These are phyloP conservation scores for Mycena galericulata DNA, from an alignment of 768 basidiomycete genomes.

Conservation along the genomic window DNA sequence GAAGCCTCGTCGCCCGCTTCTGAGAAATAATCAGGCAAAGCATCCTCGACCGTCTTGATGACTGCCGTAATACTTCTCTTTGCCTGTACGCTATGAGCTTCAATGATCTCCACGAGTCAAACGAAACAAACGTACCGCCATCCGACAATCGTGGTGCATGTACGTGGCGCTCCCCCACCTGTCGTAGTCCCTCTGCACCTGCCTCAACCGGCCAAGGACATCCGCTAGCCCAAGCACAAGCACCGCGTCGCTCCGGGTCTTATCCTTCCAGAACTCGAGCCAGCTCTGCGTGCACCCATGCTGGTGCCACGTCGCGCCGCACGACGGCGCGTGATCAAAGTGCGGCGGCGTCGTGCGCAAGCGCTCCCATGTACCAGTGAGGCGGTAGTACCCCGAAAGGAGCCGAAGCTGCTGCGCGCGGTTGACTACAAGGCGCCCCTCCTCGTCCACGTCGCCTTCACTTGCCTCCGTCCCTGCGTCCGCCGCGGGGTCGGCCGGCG, in stretches of 20 bases:
- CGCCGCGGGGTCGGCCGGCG: neutral
- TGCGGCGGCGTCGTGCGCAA: slow-evolving; percentile 65
- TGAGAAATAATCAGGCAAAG: slow-evolving; percentile 72
- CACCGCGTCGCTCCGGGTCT: slow-evolving; percentile 70
- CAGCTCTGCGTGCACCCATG: slow-evolving; percentile 79
- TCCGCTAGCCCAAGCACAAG: slow-evolving; percentile 72
- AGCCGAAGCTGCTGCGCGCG: slow-evolving; percentile 72
- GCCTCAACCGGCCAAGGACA: slow-evolving; percentile 72
- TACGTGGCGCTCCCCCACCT: slow-evolving; percentile 79
- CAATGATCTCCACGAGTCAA: neutral
- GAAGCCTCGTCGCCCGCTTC: slow-evolving; percentile 42
- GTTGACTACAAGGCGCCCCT: slow-evolving; percentile 65
- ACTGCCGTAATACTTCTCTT: slow-evolving; percentile 66
- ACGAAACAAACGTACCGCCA: slow-evolving; percentile 35
- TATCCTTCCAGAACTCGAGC: slow-evolving; percentile 86
- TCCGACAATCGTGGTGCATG: slow-evolving; percentile 83
- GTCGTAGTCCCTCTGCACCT: slow-evolving; percentile 76
- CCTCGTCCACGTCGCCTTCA: slow-evolving; percentile 53
- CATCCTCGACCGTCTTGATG: slow-evolving; percentile 68
- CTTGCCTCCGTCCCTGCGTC: slow-evolving; percentile 12
- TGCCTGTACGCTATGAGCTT: slow-evolving; percentile 46
- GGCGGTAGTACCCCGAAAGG: slow-evolving; percentile 76
- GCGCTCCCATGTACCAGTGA: slow-evolving; percentile 74
- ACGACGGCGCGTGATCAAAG: slow-evolving; percentile 75
- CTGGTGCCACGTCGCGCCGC: slow-evolving; percentile 79